These are phyloP conservation scores for Tulasnella calospora DNA, from an alignment of 768 basidiomycete species.

Conservation along the genomic window DNA sequence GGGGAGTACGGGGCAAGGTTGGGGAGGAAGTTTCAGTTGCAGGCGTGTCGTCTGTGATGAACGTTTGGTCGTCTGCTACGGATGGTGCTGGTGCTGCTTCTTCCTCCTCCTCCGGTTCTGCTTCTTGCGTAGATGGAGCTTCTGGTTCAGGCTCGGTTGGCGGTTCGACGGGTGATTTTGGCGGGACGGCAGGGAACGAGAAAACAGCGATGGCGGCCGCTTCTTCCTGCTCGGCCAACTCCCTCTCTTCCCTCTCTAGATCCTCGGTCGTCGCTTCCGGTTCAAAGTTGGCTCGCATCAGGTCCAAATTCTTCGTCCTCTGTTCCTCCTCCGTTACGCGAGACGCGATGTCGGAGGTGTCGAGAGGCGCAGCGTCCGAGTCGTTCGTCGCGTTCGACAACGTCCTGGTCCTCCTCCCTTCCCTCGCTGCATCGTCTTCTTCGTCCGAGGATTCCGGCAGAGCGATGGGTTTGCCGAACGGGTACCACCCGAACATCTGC, in stretches of 20 bases:
- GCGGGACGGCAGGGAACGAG: background rate
- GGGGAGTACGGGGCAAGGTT: background rate
- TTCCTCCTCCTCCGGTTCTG: background rate
- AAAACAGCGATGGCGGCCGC: background rate
- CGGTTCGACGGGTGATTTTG: background rate
- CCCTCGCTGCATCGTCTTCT: background rate
- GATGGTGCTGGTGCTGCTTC: background rate
- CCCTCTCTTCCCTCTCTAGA: background rate
- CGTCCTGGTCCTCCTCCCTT: background rate
- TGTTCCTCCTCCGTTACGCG: background rate
- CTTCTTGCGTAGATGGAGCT: background rate
- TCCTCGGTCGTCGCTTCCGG: background rate
- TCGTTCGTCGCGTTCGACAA: background rate
- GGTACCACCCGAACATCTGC: no score
- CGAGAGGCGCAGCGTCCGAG: conserved; percentile 16
- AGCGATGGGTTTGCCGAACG: no score
- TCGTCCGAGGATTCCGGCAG: background rate
- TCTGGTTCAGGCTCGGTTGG: background rate
- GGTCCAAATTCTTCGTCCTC: background rate
- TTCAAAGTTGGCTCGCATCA: conserved; percentile 1
- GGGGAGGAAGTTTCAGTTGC: background rate
- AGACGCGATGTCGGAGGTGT: background rate
- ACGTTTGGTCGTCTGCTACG: background rate
- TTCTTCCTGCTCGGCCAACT: conserved; percentile 13
- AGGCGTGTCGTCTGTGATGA: background rate